Base-by-base conservation (phyloP, 1,284 basidiomycete genomes). In the Phaffia rhodozyma region DNA sequence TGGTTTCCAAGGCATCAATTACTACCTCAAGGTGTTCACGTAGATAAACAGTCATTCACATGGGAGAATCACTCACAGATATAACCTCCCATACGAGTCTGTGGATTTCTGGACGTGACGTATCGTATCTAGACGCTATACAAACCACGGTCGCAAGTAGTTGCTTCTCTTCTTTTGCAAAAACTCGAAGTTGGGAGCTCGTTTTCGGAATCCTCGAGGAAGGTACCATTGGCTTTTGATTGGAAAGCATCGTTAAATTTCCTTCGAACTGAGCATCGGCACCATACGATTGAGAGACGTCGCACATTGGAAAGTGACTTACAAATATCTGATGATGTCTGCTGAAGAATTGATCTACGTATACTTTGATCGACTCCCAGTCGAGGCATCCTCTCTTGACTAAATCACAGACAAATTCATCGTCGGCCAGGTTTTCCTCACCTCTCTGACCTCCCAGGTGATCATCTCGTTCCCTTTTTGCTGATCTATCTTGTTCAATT, bases 251-350 rank as follows among this genome's bases (percentile, higher is more conserved):
- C n/a, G n/a, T n/a, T n/a, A n/a, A n/a, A n/a, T n/a, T n/a, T n/a
- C n/a, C 34, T 5, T n/a, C 63, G 20, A 25, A 51, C 58, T 27
- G 52, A 55, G 16, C 16, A 54, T 58, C 23, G 63, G 59, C 47
- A 54, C 50, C 27, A 23, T 9, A 13, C 27, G 13, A 38, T 29
- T 34, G 9, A 5, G 16, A 25, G 21, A 38, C 21, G 2, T 30
- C 3, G 18, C 1, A 3, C 23, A 58, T 9, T 32, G 1, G 11
- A 29, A 58, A 20, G 34, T 6, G 4, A 71, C 75, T 71, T 60
- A 75, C 75, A 58, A 78, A 77, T 38, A 78, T 69, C 63, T 75
- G 75, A 65, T 79, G 78, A 58, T 77, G 71, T 52, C 72, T 71
- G 4, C 69, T 66, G 67, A 78, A 78, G 67, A 77, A 78, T 1